phyloP scores from a whole-genome alignment of 1,284 basidiomycete genomes.

The Vanrija humicola region DNA sequence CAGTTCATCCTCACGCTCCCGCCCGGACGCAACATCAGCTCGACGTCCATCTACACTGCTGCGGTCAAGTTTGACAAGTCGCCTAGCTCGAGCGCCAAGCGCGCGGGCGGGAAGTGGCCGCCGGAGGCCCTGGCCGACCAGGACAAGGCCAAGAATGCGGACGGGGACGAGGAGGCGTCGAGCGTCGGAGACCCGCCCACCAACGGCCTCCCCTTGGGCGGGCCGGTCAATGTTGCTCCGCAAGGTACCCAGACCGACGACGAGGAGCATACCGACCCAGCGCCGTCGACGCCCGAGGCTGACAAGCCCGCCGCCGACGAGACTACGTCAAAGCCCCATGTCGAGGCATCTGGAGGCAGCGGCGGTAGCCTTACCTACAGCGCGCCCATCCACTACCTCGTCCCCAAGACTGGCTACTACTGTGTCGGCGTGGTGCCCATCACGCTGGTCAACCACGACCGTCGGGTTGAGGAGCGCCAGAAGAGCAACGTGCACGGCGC shows the following conservation, averaged over 20 bases:
- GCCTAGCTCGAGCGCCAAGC: background rate
- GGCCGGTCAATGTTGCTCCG: too few species aligned
- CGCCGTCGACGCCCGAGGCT: background rate
- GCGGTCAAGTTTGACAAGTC: conserved; percentile 37
- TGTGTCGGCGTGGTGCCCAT: conserved; percentile 87
- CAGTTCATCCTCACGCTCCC: conserved; percentile 77
- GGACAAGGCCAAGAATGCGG: background rate
- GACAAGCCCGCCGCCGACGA: background rate
- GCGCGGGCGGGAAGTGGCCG: background rate
- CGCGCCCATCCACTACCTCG: conserved; percentile 61
- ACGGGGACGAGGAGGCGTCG: conserved; percentile 9
- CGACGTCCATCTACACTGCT: conserved; percentile 57
- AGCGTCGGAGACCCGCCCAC: background rate
- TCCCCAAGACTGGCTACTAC: conserved; percentile 89
- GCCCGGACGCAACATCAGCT: conserved; percentile 56
- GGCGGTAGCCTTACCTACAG: conserved; percentile 22
- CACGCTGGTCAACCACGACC: conserved; percentile 55
- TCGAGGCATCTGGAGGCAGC: too few species aligned
- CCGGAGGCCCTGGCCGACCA: background rate
- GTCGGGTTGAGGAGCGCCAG: conserved; percentile 12
- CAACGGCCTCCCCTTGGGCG: background rate
- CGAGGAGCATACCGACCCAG: background rate
- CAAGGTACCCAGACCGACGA: background rate
- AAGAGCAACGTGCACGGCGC: conserved; percentile 60
- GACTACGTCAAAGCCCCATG: background rate